Base-by-base conservation (phyloP, 768 basidiomycete species). In the Amanita fuliginea region DNA sequence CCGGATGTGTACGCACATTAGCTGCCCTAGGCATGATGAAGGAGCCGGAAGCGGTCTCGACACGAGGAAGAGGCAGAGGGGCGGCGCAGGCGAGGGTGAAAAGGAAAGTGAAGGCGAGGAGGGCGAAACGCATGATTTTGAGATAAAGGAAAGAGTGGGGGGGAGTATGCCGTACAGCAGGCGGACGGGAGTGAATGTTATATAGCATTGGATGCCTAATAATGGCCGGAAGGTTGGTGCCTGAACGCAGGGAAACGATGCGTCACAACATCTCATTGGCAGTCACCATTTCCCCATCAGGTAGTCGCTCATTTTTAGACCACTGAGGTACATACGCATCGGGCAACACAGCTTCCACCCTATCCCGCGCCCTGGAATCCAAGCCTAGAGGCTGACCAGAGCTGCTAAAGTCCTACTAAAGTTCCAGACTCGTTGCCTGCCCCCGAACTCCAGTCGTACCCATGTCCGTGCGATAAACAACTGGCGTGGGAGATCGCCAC, bases 121-220 rank as follows among this genome's bases (percentile, higher is more conserved):
- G 19, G 30, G 18, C 16, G 44, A 46, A 18, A 16, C 44, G 44
- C 44, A 46, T 46, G 5, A 11, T 45, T 32, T 45, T 45, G 4
- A 45, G n/a, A n/a, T n/a, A 26, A 33, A 32, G 8, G 30, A 19
- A n/a, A 16, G 16, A 16, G 6, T 10, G 26, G n/a, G 26, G 13
- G 24, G 22, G 14, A 28, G 7, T 30, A 43, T 46, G 44, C 44
- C 44, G 44, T 46, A 46, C 44, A 28, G 28, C 24, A 43, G 42
- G 26, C 22, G 32, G 14, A 45, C 30, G 9, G 33, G 44, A 30
- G 16, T 32, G 30, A 33, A 34, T 24, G 34, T 46, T 46, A 46
- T 46, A 46, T 46, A 46, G 32, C 22, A 10, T 33, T 16, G 30
- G 44, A 43, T 43, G 32, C 34, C 33, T 35, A 46, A 34, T 46